Evolutionary conservation across 495 filamentous ascomycete genomes (phyloP).

Genomic region (Mytilinidion resinicola): DNA sequence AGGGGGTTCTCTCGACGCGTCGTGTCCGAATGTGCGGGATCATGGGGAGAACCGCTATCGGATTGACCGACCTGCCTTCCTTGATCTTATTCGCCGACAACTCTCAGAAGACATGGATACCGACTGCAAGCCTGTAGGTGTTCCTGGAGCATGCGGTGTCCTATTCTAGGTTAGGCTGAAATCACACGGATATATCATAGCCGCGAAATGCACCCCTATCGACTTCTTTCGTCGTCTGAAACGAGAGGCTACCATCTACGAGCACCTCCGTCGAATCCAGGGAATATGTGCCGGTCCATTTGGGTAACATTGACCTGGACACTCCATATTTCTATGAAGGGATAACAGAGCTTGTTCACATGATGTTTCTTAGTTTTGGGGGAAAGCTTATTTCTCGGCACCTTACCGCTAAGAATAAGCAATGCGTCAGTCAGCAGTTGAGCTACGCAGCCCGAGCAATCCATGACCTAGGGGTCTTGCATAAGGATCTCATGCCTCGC

Average conservation of each 20-base stretch:
- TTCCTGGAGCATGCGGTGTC: slow-evolving; percentile 32
- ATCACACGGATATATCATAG: slow-evolving; percentile 45
- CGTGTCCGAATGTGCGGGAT: slow-evolving; percentile 40
- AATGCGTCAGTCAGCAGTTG: neutral
- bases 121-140: slow-evolving; percentile 39
- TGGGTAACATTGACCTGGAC: neutral
- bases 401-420: neutral
- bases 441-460: neutral
- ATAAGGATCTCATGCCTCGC: slow-evolving; percentile 17
- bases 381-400: neutral
- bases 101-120: slow-evolving; percentile 26
- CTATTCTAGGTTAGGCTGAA: slow-evolving; percentile 35
- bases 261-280: slow-evolving; percentile 33
- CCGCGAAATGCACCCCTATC: slow-evolving; percentile 40
- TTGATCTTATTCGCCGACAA: slow-evolving; percentile 21
- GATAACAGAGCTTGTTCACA: neutral
- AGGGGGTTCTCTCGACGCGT: slow-evolving; percentile 34
- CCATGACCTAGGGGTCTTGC: slow-evolving; percentile 9
- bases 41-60: slow-evolving; percentile 18
- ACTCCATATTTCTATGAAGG: neutral
- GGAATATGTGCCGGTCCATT: slow-evolving; percentile 13
- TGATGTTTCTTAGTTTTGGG: neutral
- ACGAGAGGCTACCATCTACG: slow-evolving; percentile 37
- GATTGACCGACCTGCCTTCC: slow-evolving; percentile 16
- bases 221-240: slow-evolving; percentile 27